phyloP scores from a whole-genome alignment of 1,284 basidiomycete genomes.

The Ceratobasidium sp. region DNA sequence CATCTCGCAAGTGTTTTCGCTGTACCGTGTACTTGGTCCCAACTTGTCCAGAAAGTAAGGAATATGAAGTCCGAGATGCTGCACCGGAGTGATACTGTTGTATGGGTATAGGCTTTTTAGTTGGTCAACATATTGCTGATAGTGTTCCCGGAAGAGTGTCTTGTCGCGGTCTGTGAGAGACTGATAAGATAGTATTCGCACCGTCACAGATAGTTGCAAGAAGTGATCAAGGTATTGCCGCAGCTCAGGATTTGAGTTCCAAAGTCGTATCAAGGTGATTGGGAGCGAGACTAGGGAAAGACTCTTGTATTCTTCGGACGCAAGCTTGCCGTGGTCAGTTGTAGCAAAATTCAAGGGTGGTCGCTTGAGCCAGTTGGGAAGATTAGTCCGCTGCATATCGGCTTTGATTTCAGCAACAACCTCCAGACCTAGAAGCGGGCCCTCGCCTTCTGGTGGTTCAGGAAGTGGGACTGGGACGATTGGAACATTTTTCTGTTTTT shows the following conservation, averaged over 20 bases:
- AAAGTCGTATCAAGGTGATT: constrained; percentile 45
- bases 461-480: background rate
- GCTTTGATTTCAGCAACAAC: constrained; percentile 14
- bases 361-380: constrained; percentile 43
- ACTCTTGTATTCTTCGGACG: constrained; percentile 49
- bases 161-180: background rate
- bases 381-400: constrained; percentile 34
- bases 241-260: background rate
- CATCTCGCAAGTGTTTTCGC: constrained; percentile 39
- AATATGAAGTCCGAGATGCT: constrained; percentile 44
- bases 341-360: constrained; percentile 40
- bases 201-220: constrained; percentile 13
- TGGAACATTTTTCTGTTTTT: background rate
- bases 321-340: constrained; percentile 42
- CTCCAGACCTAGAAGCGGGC: background rate
- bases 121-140: background rate
- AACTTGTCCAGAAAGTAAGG: constrained; percentile 11
- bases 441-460: background rate
- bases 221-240: constrained; percentile 18
- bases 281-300: constrained; percentile 45
- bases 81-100: constrained; percentile 1
- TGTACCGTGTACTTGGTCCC: constrained; percentile 31
- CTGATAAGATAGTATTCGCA: constrained; percentile 27
- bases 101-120: constrained; percentile 31
- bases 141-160: background rate